Conservation (phyloP, 352 stramenopile genomes). For the Pythium aquatile region DNA sequence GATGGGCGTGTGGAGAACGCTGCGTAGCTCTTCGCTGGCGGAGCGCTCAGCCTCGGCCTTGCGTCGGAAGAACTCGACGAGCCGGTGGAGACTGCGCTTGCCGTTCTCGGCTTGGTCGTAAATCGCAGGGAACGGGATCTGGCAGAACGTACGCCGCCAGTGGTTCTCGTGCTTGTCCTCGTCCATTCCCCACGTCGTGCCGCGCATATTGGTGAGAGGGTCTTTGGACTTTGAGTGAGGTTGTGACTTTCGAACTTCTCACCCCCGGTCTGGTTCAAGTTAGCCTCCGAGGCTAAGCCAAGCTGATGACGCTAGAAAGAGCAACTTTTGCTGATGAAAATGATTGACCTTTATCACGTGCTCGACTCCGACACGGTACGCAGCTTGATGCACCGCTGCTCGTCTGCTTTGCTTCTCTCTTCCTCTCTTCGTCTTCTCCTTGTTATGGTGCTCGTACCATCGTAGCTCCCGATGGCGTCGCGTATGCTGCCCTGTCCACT, state of each 20-base stretch:
- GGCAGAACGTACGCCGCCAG: constrained; percentile 85
- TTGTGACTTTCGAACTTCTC: constrained; percentile 4
- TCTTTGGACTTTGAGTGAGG: constrained; percentile 1
- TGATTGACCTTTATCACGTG: constrained; percentile 1
- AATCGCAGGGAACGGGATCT: constrained; percentile 78
- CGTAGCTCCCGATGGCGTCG: constrained; percentile 10
- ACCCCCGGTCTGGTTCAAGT: constrained; percentile 3
- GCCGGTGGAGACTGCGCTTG: constrained; percentile 66
- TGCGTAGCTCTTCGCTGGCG: constrained; percentile 60
- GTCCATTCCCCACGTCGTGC: constrained; percentile 34
- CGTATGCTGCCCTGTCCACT: constrained; percentile 19
- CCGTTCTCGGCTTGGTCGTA: constrained; percentile 77
- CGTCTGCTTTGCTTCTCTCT: background rate
- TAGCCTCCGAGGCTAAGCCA: background rate
- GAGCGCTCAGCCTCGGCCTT: constrained; percentile 63
- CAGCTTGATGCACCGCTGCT: too few relatives aligned
- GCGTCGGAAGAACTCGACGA: constrained; percentile 72
- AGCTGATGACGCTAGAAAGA: too few relatives aligned
- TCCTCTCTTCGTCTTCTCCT: constrained; percentile 6
- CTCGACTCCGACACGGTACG: too few relatives aligned
- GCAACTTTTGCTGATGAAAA: background rate
- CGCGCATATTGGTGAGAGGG: constrained; percentile 15
- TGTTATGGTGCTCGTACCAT: constrained; percentile 8
- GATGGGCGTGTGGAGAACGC: constrained; percentile 37
- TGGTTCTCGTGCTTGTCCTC: constrained; percentile 78